phyloP scores from a whole-genome alignment of 495 filamentous ascomycete genomes.

The Daldinia loculata region DNA sequence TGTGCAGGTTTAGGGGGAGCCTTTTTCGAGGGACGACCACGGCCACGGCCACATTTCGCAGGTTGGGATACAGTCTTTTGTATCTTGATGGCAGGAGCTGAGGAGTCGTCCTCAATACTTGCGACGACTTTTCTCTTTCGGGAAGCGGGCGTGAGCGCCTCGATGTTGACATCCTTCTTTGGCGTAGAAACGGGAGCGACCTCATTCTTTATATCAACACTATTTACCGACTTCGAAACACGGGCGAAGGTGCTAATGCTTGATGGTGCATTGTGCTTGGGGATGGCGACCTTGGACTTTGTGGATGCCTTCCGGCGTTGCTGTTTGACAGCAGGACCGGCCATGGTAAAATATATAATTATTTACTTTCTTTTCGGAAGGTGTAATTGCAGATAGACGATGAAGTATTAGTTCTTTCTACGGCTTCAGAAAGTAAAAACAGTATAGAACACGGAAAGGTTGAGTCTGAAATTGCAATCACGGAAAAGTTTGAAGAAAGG shows the following conservation, averaged over 20 bases:
- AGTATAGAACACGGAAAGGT: conserved; percentile 21
- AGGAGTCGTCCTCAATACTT: conserved; percentile 33
- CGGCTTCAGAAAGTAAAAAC: neutral
- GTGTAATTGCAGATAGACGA: neutral
- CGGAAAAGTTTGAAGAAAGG: conserved; percentile 16
- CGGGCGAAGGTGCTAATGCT: conserved; percentile 52
- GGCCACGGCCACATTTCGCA: conserved; percentile 26
- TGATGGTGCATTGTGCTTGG: conserved; percentile 33
- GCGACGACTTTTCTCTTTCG: conserved; percentile 43
- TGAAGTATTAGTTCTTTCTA: conserved; percentile 14
- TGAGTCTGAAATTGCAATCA: conserved; percentile 16
- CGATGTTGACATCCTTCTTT: conserved; percentile 32
- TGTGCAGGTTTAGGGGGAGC: conserved; percentile 16
- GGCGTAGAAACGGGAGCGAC: conserved; percentile 26
- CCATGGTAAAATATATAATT: conserved; percentile 9
- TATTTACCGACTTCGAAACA: conserved; percentile 49
- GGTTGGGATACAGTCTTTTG: conserved; percentile 13
- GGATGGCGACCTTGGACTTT: conserved; percentile 25
- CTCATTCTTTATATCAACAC: conserved; percentile 46
- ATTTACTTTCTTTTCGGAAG: conserved; percentile 6
- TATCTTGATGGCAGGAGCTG: conserved; percentile 20
- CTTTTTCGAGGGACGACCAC: conserved; percentile 40
- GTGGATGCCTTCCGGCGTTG: conserved; percentile 39
- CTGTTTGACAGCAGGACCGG: conserved; percentile 37
- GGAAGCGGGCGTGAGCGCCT: conserved; percentile 41